Percentiles rank a stretch among this genome's conserved stretches.
phyloP scores from a whole-genome alignment of 2,329 filamentous ascomycete species.

The Rhynchosporium graminicola region DNA sequence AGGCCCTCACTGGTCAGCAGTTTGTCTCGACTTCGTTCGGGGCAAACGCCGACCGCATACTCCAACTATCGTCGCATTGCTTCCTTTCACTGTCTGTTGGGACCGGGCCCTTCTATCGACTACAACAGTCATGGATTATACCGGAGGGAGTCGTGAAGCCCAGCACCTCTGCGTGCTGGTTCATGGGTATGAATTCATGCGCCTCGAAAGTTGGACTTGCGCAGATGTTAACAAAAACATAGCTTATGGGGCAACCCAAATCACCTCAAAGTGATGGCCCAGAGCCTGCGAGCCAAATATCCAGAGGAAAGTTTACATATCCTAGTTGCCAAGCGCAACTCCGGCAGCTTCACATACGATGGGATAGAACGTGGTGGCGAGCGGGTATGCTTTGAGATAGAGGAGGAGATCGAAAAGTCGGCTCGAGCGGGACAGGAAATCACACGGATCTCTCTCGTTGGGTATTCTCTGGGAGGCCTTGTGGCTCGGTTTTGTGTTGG shows the following conservation, averaged over 20 bases:
- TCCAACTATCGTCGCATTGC: conserved; percentile 35
- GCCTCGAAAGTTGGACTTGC: neutral
- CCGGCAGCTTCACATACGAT: conserved; percentile 71
- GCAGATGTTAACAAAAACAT: conserved; percentile 16
- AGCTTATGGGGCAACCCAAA: conserved; percentile 79
- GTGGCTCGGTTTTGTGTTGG: conserved; percentile 86
- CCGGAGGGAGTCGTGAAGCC: conserved; percentile 54
- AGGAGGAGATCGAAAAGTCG: conserved; percentile 60
- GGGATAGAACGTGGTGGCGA: conserved; percentile 69
- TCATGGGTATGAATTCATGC: conserved; percentile 53
- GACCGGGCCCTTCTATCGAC: conserved; percentile 42
- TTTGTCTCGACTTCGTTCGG: conserved; percentile 43
- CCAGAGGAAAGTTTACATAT: conserved; percentile 66
- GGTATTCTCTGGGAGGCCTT: conserved; percentile 87
- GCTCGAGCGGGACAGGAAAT: conserved; percentile 67
- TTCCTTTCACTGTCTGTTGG: conserved; percentile 41
- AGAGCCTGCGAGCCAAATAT: conserved; percentile 61
- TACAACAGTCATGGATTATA: conserved; percentile 47
- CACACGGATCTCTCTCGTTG: conserved; percentile 80
- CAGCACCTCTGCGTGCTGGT: conserved; percentile 77
- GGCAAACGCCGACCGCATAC: conserved; percentile 43
- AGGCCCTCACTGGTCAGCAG: conserved; percentile 36
- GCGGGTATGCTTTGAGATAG: conserved; percentile 66
- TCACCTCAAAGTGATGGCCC: conserved; percentile 69
- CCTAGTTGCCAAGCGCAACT: conserved; percentile 71